Evolutionary conservation across 2,329 filamentous ascomycete species (phyloP).

Genomic region (Eutypella sp.): DNA sequence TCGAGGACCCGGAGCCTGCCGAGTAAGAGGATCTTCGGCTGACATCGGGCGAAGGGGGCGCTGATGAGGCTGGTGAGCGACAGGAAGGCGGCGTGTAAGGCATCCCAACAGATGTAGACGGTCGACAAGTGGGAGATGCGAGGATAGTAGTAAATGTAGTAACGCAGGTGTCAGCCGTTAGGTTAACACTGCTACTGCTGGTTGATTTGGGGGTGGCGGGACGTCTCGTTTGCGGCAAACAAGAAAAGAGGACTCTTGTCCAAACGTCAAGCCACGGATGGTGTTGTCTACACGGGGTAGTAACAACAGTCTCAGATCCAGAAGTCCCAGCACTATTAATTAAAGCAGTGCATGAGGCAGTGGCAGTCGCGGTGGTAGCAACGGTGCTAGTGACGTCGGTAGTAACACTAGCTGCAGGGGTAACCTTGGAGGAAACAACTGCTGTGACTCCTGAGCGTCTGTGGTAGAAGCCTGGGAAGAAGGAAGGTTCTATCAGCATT

Average conservation of each 20-base stretch:
- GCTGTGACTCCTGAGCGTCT: conserved; percentile 3
- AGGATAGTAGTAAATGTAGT: conserved; percentile 5
- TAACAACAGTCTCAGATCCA: conserved; percentile 4
- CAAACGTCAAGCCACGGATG: conserved; percentile 22
- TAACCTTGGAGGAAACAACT: background rate
- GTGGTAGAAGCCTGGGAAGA: conserved; percentile 23
- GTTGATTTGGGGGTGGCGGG: conserved; percentile 19
- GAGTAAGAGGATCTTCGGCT: conserved; percentile 54
- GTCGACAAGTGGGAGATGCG: conserved; percentile 21
- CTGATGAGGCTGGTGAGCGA: conserved; percentile 57
- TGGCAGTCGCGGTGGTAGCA: conserved; percentile 11
- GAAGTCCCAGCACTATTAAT: background rate
- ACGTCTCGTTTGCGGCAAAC: conserved; percentile 19
- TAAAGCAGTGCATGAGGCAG: conserved; percentile 2
- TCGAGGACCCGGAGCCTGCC: conserved; percentile 30
- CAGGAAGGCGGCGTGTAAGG: conserved; percentile 81
- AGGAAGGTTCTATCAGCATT: conserved; percentile 26
- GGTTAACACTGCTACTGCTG: conserved; percentile 20
- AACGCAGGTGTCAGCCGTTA: conserved; percentile 16
- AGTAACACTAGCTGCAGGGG: background rate
- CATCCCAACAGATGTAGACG: conserved; percentile 52
- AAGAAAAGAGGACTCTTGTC: conserved; percentile 23
- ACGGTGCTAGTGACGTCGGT: conserved; percentile 1
- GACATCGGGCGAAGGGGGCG: conserved; percentile 48
- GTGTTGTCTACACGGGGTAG: conserved; percentile 4